These are phyloP conservation scores for Schoenoplectus tabernaemontani DNA, from an alignment of 202 grass and related monocot genomes.

Conservation along the genomic window DNA sequence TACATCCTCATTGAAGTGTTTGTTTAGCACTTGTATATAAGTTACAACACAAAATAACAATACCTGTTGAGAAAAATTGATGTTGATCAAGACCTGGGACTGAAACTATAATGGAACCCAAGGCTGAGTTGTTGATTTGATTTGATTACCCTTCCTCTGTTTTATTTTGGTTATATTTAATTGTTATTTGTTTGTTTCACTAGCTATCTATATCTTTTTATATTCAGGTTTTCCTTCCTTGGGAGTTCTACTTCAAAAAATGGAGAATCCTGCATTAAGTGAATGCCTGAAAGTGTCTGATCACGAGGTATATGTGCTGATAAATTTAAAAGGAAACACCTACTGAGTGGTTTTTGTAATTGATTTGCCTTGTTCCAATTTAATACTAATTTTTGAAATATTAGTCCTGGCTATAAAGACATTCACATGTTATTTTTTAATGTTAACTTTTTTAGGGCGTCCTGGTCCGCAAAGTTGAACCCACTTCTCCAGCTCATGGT, in stretches of 20 bases:
- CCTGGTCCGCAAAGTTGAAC: constrained; percentile 83
- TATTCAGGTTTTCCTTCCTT: constrained; percentile 90
- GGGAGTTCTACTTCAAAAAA: constrained; percentile 91
- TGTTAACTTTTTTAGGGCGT: constrained; percentile 64
- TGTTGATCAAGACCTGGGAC: not conserved
- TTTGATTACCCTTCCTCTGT: not conserved
- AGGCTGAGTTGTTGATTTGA: not conserved
- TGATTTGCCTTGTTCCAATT: not conserved
- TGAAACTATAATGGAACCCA: not conserved
- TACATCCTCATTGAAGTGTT: not conserved
- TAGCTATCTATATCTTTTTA: not conserved
- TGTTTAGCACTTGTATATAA: not conserved
- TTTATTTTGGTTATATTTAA: not conserved
- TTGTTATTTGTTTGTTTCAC: constrained; percentile 6
- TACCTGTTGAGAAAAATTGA: not conserved
- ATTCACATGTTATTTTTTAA: not conserved
- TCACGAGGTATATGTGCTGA: constrained; percentile 51
- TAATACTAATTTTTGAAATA: not conserved
- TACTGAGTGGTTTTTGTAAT: not conserved
- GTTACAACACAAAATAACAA: not conserved
- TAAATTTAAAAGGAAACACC: not conserved
- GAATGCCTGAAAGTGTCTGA: constrained; percentile 83
- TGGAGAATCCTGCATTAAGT: constrained; percentile 85
- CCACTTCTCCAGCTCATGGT: constrained; percentile 71
- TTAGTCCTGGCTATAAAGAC: not conserved